Percentiles rank a stretch among this genome's conserved stretches.
Conservation (phyloP, 1,284 basidiomycete species). For the Rhodotorula sp. region DNA sequence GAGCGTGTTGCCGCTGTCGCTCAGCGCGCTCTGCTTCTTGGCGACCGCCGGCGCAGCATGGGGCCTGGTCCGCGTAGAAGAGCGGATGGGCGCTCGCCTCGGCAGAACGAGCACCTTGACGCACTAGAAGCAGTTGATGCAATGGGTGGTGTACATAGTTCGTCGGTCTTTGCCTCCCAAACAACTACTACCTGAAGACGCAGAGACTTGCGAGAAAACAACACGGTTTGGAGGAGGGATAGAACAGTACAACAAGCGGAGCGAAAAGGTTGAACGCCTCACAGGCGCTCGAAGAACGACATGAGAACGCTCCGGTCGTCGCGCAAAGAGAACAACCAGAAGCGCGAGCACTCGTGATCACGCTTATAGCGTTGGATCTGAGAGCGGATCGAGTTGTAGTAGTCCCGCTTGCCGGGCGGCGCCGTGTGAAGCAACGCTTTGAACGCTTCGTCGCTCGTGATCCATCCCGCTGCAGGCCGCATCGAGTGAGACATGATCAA, state of each 20-base stretch:
- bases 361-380: conserved; percentile 22
- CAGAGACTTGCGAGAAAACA: no score
- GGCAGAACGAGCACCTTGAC: no score
- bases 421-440: conserved; percentile 29
- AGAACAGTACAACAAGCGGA: no score
- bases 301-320: conserved; percentile 25
- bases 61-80: conserved; percentile 47
- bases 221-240: no score
- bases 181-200: no score
- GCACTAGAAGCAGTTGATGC: no score
- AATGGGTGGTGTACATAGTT: no score
- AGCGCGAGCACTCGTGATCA: neutral
- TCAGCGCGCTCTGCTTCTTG: conserved; percentile 67
- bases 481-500: fast-evolving
- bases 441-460: conserved; percentile 38
- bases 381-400: conserved; percentile 34
- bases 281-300: conserved; percentile 14
- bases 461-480: neutral
- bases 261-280: no score
- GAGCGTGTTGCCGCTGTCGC: conserved; percentile 73
- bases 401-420: conserved; percentile 34
- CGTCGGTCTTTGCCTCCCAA: no score
- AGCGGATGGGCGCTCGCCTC: neutral
- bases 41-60: conserved; percentile 56
- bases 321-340: conserved; percentile 37